Evolutionary conservation across 371 early-diverging fungal species (phyloP).

Genomic region (Rhizomucor miehei): DNA sequence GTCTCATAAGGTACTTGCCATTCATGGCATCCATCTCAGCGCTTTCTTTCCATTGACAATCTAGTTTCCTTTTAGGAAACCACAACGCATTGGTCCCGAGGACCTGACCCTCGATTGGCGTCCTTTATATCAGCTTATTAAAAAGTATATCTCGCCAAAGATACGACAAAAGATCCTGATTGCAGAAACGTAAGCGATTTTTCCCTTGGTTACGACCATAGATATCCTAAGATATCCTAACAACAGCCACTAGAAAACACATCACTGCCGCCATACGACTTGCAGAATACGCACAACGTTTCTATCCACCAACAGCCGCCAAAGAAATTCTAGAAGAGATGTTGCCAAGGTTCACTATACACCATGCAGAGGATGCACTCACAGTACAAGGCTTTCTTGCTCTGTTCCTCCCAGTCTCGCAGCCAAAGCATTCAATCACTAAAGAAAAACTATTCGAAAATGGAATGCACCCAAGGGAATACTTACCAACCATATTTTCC

Average conservation of each 20-base stretch:
- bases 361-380: slow-evolving; percentile 50
- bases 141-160: slow-evolving; percentile 58
- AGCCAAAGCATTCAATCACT: slow-evolving; percentile 32
- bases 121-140: slow-evolving; percentile 66
- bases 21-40: not conserved
- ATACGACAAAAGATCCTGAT: slow-evolving; percentile 58
- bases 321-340: slow-evolving; percentile 73
- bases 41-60: not conserved
- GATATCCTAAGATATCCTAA: not conserved
- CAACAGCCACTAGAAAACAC: slow-evolving; percentile 27
- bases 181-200: slow-evolving; percentile 43
- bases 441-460: slow-evolving; percentile 13
- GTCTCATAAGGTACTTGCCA: slow-evolving; percentile 57
- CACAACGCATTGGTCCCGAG: slow-evolving; percentile 48
- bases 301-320: slow-evolving; percentile 65
- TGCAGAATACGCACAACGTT: slow-evolving; percentile 45
- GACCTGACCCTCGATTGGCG: slow-evolving; percentile 71
- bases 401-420: slow-evolving; percentile 57
- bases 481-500: slow-evolving; percentile 78
- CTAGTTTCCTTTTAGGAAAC: slow-evolving; percentile 34
- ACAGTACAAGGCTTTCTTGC: slow-evolving; percentile 57
- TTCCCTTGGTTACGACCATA: not conserved
- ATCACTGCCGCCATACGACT: slow-evolving; percentile 28
- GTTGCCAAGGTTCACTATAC: slow-evolving; percentile 61
- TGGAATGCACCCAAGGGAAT: slow-evolving; percentile 50